Evolutionary conservation across 179 eudicot genomes (phyloP), one percentile per base, ranked within the genome.

Genomic region (Gypsophila paniculata): DNA sequence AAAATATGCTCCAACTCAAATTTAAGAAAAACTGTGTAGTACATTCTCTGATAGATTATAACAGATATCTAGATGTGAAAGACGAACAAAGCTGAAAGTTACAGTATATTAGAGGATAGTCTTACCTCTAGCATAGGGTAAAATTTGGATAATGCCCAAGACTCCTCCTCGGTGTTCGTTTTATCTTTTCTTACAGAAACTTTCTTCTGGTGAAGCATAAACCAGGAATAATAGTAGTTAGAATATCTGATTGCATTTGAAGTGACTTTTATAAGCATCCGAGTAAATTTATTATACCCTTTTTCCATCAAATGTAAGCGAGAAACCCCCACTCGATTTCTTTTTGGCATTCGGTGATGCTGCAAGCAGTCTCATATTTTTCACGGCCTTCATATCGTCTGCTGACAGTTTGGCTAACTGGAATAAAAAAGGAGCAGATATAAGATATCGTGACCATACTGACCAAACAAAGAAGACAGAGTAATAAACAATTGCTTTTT

Each of bases 41-140:
- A 29, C 34, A 29, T 29, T 29, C n/a, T 1, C 34, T 29, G 34
- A 29, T 29, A 4, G 34, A 4, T 29, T 29, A 29, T 1, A 29
- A 29, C 2, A 29, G 34, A 29, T 1, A 29, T n/a, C n/a, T n/a
- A n/a, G n/a, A n/a, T n/a, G n/a, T n/a, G n/a, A n/a, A n/a, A n/a
- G n/a, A n/a, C n/a, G n/a, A n/a, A n/a, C n/a, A n/a, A n/a, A n/a
- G n/a, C n/a, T n/a, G n/a, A n/a, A 44, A 61, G 65, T 58, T 65
- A n/a, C 60, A 53, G 18, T 61, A 66, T 42, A 5, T 19, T 59
- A 14, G 46, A 39, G 34, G 52, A 68, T 46, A 72, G 65, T 38
- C 71, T 64, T 72, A 93, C 99, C 99, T 94, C 99, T 74, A 94
- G 68, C 86, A 88, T 65, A 58, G 99, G 99, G 81, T 86, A 94